Conservation (phyloP, 306 rosid genomes). For the Citrullus colocynthis region DNA sequence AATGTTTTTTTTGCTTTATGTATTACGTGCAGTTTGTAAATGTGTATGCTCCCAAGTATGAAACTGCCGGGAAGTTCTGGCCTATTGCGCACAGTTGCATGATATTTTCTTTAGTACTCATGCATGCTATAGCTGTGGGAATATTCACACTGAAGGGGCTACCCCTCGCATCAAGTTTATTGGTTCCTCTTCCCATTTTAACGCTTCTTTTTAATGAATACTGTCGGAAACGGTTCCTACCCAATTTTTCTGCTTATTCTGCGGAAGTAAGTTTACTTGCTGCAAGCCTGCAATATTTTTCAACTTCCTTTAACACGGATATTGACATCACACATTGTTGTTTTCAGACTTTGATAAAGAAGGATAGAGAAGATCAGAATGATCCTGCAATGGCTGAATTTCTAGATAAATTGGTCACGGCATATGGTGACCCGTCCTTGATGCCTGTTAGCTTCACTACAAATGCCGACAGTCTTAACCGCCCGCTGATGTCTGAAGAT, state of each 20-base stretch:
- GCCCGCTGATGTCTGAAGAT: constrained; percentile 41
- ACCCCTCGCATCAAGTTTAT: constrained; percentile 28
- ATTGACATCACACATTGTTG: constrained; percentile 12
- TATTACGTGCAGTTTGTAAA: constrained; percentile 54
- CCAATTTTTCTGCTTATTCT: constrained; percentile 59
- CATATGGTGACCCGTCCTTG: constrained; percentile 73
- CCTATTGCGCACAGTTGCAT: constrained; percentile 68
- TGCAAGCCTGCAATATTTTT: background rate
- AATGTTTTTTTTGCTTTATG: constrained; percentile 12
- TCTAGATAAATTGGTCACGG: constrained; percentile 33
- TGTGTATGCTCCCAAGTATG: constrained; percentile 65
- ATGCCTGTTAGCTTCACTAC: constrained; percentile 38
- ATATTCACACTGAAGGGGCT: constrained; percentile 63
- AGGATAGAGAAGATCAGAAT: constrained; percentile 58
- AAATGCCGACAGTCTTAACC: constrained; percentile 24
- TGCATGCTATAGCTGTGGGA: constrained; percentile 92
- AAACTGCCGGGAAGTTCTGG: constrained; percentile 90
- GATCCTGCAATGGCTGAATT: constrained; percentile 46
- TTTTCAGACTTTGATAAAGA: constrained; percentile 66
- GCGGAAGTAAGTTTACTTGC: constrained; percentile 53
- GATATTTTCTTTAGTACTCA: constrained; percentile 81
- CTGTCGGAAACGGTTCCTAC: constrained; percentile 91
- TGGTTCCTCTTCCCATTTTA: constrained; percentile 63
- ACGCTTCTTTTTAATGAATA: constrained; percentile 85
- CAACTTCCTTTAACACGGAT: background rate